Evolutionary conservation across 257 asterid genomes (phyloP).

Genomic region (Scutellaria galericulata): DNA sequence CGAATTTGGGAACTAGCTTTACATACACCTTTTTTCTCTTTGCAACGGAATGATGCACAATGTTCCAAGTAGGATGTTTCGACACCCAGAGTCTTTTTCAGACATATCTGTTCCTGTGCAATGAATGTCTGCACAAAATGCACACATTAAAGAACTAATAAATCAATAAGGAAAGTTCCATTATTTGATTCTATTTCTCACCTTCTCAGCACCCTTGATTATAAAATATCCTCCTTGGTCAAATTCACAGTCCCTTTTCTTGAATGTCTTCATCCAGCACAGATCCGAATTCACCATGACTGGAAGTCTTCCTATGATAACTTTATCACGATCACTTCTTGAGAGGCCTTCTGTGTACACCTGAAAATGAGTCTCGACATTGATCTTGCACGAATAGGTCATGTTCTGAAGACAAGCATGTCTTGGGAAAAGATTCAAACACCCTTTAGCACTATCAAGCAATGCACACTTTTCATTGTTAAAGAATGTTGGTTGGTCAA

Average conservation of each 20-base stretch:
- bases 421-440: constrained; percentile 62
- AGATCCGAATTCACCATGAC: constrained; percentile 87
- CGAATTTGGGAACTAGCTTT: constrained; percentile 64
- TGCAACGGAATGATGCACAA: constrained; percentile 59
- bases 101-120: constrained; percentile 92
- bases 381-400: constrained; percentile 82
- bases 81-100: constrained; percentile 77
- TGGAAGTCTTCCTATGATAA: constrained; percentile 75
- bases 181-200: constrained; percentile 32
- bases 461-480: constrained; percentile 64
- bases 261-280: constrained; percentile 65
- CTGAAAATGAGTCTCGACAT: constrained; percentile 68
- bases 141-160: neutral
- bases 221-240: constrained; percentile 93
- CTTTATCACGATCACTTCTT: constrained; percentile 51
- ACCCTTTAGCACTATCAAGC: constrained; percentile 53
- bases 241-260: constrained; percentile 76
- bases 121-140: constrained; percentile 71
- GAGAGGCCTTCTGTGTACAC: constrained; percentile 66
- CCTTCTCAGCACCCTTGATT: constrained; percentile 99
- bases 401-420: constrained; percentile 94
- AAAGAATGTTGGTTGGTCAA: constrained; percentile 67
- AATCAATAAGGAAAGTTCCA: neutral
- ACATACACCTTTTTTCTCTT: constrained; percentile 64
- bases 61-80: constrained; percentile 62